Conservation (phyloP, 495 filamentous ascomycete species). For the Recurvomyces mirabilis region DNA sequence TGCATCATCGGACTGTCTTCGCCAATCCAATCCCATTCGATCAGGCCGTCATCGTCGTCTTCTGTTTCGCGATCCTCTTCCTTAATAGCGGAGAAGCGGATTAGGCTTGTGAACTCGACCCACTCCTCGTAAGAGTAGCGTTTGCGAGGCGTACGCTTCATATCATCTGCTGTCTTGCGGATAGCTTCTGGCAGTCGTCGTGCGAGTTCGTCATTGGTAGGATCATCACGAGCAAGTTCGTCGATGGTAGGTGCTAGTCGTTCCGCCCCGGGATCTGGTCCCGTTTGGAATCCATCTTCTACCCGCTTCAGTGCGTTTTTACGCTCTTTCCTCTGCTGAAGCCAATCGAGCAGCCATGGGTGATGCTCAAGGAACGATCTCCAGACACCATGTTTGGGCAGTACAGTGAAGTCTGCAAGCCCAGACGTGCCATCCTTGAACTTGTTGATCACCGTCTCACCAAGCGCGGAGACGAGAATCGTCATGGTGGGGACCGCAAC, state of each 20-base stretch:
- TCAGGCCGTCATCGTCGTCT: constrained; percentile 45
- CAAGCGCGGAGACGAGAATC: constrained; percentile 52
- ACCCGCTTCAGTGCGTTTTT: constrained; percentile 34
- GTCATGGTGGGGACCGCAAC: constrained; percentile 59
- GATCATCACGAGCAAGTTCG: constrained; percentile 32
- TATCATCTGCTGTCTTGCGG: constrained; percentile 38
- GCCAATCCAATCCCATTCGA: constrained; percentile 62
- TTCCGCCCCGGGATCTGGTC: constrained; percentile 5
- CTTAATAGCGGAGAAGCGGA: constrained; percentile 40
- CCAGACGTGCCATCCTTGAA: constrained; percentile 45
- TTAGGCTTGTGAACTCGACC: constrained; percentile 50
- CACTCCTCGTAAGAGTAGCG: constrained; percentile 53
- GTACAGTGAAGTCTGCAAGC: constrained; percentile 47
- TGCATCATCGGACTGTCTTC: constrained; percentile 50
- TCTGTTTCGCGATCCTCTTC: constrained; percentile 19
- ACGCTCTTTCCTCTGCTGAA: constrained; percentile 28
- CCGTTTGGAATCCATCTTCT: constrained; percentile 35
- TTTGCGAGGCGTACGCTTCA: constrained; percentile 29
- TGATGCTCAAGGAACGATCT: constrained; percentile 32
- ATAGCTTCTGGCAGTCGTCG: constrained; percentile 45
- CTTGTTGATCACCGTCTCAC: constrained; percentile 46
- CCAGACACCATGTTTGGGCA: constrained; percentile 45
- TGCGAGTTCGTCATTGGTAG: constrained; percentile 34
- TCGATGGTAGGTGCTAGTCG: constrained; percentile 31
- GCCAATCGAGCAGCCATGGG: constrained; percentile 33